phyloP scores from a whole-genome alignment of 306 rosid genomes.

The Quercus berberidifolia region DNA sequence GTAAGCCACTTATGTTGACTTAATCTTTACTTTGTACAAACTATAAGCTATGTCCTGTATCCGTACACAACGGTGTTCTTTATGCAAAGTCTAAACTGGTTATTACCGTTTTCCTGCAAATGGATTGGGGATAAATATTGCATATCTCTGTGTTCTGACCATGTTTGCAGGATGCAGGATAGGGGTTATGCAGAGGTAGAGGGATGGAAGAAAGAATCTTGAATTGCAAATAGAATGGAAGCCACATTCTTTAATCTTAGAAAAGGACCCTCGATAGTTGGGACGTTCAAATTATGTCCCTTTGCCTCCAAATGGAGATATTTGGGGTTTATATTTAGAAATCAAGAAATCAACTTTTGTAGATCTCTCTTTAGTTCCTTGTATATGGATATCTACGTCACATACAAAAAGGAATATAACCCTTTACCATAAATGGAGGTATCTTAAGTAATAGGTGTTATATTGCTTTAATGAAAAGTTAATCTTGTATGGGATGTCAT shows the following conservation, averaged over 20 bases:
- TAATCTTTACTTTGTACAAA: constrained; percentile 5
- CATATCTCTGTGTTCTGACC: constrained; percentile 17
- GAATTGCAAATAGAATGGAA: constrained; percentile 44
- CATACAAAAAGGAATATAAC: too few species aligned
- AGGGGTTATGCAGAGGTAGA: constrained; percentile 42
- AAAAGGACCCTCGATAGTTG: constrained; percentile 13
- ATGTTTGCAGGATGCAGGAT: constrained; percentile 43
- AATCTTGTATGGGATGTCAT: too few species aligned
- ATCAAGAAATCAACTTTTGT: too few species aligned
- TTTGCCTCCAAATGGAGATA: background rate
- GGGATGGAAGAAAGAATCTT: constrained; percentile 33
- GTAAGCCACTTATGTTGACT: constrained; percentile 17
- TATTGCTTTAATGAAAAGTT: too few species aligned
- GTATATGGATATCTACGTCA: too few species aligned
- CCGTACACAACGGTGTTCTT: constrained; percentile 35
- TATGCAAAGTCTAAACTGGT: constrained; percentile 1
- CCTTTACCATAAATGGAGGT: too few species aligned
- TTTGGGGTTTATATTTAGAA: background rate
- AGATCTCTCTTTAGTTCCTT: too few species aligned
- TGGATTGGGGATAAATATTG: constrained; percentile 31
- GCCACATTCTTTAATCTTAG: constrained; percentile 21
- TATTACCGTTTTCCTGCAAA: constrained; percentile 11
- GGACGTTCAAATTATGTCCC: constrained; percentile 28
- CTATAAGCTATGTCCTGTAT: constrained; percentile 25
- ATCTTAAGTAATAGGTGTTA: too few species aligned